Evolutionary conservation across 257 asterid species (phyloP).

Genomic region (Plectranthus barbatus): DNA sequence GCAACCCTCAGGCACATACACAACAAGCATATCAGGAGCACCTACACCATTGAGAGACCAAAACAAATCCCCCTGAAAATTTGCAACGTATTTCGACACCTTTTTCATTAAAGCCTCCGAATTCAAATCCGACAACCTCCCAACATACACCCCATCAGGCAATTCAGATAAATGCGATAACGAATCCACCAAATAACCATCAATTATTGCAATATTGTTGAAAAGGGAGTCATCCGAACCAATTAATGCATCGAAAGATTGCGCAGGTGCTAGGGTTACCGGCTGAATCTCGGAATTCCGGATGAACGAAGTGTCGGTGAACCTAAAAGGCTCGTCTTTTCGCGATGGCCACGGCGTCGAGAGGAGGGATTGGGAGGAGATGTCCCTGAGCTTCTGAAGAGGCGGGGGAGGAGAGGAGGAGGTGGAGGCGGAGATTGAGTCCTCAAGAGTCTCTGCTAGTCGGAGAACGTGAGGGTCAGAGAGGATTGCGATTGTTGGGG

Average conservation of each 20-base stretch:
- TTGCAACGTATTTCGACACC: constrained; percentile 45
- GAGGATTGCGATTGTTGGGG: constrained; percentile 34
- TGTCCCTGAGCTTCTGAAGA: constrained; percentile 60
- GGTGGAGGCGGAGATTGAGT: constrained; percentile 40
- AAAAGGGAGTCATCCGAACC: constrained; percentile 31
- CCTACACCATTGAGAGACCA: constrained; percentile 91
- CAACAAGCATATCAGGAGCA: constrained; percentile 64
- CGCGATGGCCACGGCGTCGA: constrained; percentile 88
- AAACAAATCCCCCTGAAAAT: constrained; percentile 73
- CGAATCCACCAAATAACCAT: constrained; percentile 56
- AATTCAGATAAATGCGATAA: constrained; percentile 39
- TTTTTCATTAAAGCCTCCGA: constrained; percentile 46
- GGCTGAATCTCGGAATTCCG: constrained; percentile 63
- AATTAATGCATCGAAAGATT: constrained; percentile 18
- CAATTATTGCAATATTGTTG: constrained; percentile 52
- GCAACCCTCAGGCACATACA: constrained; percentile 79
- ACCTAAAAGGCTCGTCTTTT: constrained; percentile 84
- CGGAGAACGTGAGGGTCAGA: constrained; percentile 86
- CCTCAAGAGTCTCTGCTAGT: constrained; percentile 88
- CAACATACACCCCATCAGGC: constrained; percentile 68
- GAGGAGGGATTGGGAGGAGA: constrained; percentile 69
- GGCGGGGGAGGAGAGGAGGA: constrained; percentile 42
- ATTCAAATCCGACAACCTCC: constrained; percentile 38
- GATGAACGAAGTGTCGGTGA: constrained; percentile 73
- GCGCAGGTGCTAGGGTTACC: constrained; percentile 19